These are phyloP conservation scores for Sextonia rubra DNA, from an alignment of 164 flowering plant genomes.

Conservation along the genomic window DNA sequence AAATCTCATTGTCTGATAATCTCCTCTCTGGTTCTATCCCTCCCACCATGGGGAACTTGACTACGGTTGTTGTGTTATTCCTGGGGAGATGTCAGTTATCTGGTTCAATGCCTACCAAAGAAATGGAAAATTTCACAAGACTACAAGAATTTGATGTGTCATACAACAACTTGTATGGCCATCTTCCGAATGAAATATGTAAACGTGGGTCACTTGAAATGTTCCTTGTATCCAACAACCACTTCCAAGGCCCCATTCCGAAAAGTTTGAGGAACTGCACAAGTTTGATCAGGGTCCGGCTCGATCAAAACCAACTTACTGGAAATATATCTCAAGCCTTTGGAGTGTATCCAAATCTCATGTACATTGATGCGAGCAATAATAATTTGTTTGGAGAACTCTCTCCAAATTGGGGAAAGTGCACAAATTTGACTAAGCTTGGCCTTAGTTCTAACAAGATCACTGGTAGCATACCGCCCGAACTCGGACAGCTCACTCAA, in stretches of 20 bases:
- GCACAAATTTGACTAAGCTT: background rate
- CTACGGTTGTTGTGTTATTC: slow-evolving; percentile 15
- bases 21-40: slow-evolving; percentile 56
- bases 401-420: background rate
- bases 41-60: slow-evolving; percentile 32
- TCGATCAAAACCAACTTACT: background rate
- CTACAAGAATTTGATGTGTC: background rate
- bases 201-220: background rate
- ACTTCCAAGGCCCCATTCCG: background rate
- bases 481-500: background rate
- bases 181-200: background rate
- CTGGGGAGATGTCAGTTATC: slow-evolving; percentile 9
- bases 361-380: background rate
- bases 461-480: background rate
- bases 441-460: background rate
- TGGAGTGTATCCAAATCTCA: background rate
- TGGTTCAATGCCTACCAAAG: background rate
- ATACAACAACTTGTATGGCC: background rate
- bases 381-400: background rate
- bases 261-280: background rate
- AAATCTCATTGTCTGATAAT: slow-evolving; percentile 49
- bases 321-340: slow-evolving; percentile 5
- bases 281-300: background rate
- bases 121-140: background rate
- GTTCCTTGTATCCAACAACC: background rate